A percentile compares a stretch with the other conserved stretches of the same genome.
phyloP scores from a whole-genome alignment of 331 rosid genomes.

The Stylosanthes scabra region DNA sequence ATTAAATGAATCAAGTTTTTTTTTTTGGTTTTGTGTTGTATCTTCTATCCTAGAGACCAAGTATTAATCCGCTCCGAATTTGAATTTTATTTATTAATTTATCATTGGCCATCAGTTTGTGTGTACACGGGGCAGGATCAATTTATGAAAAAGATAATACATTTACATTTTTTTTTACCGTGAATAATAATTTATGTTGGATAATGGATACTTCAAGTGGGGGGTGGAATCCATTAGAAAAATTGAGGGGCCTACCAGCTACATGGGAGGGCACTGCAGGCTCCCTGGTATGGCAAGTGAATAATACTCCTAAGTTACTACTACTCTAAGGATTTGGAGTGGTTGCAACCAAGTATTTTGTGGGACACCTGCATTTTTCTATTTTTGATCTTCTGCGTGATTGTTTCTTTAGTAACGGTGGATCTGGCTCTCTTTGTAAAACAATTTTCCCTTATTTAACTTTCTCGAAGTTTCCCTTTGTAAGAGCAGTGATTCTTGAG shows the following conservation, averaged over 20 bases:
- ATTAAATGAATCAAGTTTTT: too few relatives aligned
- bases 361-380: conserved; percentile 50
- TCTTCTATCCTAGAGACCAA: too few relatives aligned
- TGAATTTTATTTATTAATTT: too few relatives aligned
- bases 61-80: too few relatives aligned
- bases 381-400: conserved; percentile 45
- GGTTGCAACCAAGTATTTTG: conserved; percentile 41
- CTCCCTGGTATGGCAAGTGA: conserved; percentile 32
- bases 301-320: conserved; percentile 34
- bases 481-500: conserved; percentile 18
- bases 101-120: too few relatives aligned
- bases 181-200: conserved; percentile 16
- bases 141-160: too few relatives aligned
- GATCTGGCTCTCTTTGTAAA: conserved; percentile 22
- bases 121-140: too few relatives aligned
- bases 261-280: conserved; percentile 33
- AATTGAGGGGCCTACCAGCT: conserved; percentile 48
- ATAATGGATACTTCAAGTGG: conserved; percentile 25
- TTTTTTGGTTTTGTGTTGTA: too few relatives aligned
- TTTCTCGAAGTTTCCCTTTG: conserved; percentile 6
- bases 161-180: not conserved
- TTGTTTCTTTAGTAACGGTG: conserved; percentile 42
- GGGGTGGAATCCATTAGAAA: conserved; percentile 41
- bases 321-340: conserved; percentile 41
- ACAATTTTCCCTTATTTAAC: not conserved